Conservation (phyloP, 768 basidiomycete species). For the Psilocybe subaeruginosa region DNA sequence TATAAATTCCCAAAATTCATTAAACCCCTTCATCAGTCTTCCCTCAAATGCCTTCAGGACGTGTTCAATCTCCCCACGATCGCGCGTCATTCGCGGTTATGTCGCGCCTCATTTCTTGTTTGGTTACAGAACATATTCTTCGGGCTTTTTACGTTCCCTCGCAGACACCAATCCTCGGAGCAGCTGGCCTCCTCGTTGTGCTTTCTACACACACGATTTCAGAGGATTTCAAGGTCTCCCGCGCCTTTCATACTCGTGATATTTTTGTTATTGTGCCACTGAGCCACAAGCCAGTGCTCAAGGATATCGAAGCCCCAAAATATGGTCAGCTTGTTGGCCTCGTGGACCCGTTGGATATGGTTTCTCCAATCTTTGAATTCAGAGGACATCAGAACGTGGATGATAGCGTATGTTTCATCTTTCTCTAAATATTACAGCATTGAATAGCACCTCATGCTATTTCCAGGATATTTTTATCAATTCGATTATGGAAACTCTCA, state of each 20-base stretch:
- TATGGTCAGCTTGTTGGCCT: slow-evolving; percentile 48
- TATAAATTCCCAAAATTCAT: neutral
- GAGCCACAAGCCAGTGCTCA: slow-evolving; percentile 47
- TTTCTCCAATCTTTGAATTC: slow-evolving; percentile 42
- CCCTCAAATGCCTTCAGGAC: slow-evolving; percentile 30
- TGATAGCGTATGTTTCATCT: slow-evolving; percentile 28
- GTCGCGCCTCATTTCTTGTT: slow-evolving; percentile 54
- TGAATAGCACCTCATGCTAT: neutral
- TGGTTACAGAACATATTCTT: slow-evolving; percentile 60
- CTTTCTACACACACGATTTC: slow-evolving; percentile 33
- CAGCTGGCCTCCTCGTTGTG: slow-evolving; percentile 44
- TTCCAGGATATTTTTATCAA: slow-evolving; percentile 16
- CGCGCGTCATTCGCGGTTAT: slow-evolving; percentile 52
- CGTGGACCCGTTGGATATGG: slow-evolving; percentile 62
- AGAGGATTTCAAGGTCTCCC: slow-evolving; percentile 25
- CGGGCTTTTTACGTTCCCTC: slow-evolving; percentile 50
- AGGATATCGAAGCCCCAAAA: slow-evolving; percentile 26
- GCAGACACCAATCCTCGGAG: slow-evolving; percentile 33
- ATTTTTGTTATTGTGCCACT: slow-evolving; percentile 53
- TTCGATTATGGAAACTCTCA: slow-evolving; percentile 18
- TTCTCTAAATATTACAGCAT: neutral
- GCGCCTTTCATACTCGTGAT: slow-evolving; percentile 35
- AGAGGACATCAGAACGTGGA: slow-evolving; percentile 1
- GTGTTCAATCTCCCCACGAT: slow-evolving; percentile 40
- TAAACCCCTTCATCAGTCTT: neutral